Evolutionary conservation across 2,329 filamentous ascomycete species (phyloP), one percentile per base, ranked within the genome.

Genomic region (Fusarium pseudocircinatum): DNA sequence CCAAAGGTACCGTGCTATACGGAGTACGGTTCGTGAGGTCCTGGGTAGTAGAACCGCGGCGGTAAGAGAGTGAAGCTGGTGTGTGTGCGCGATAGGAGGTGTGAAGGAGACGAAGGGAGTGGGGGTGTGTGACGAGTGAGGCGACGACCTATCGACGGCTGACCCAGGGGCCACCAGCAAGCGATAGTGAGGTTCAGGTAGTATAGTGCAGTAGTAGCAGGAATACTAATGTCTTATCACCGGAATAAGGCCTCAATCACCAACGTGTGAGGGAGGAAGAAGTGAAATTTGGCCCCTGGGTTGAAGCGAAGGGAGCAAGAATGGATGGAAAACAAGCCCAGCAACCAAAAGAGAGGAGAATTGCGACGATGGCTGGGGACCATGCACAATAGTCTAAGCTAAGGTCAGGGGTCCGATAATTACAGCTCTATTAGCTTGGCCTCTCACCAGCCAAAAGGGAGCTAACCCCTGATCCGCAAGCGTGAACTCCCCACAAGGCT

Each of bases 341-440:
- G 60, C 32, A 61, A 58, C 68, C 36, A 66, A 67, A 68, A 68
- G 49, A 70, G 60, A 63, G 40, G 65, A 72, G 65, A 72, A 73
- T 46, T 46, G 46, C 36, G 53, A 60, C 63, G 39, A 74, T 74
- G 71, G 71, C 71, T 74, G 71, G 71, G 71, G 56, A 30, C 71
- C 67, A 69, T 74, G 71, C 67, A 67, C 68, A 28, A 69, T 72
- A 64, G 67, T 58, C 59, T 53, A 58, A 42, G 59, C 67, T 73
- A 64, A 68, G 63, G 47, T 62, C 71, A 74, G 67, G 71, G 71
- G 71, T 74, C 68, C 36, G 60, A 63, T 43, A 57, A 63, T 52
- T 61, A 44, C 59, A 61, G 59, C 59, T 61, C 34, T 43, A 26
- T 43, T 43, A 58, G 58, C 50, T 54, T 28, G 34, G 20, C 50